Evolutionary conservation across 257 asterid genomes (phyloP).

Genomic region (Coffea canephora): DNA sequence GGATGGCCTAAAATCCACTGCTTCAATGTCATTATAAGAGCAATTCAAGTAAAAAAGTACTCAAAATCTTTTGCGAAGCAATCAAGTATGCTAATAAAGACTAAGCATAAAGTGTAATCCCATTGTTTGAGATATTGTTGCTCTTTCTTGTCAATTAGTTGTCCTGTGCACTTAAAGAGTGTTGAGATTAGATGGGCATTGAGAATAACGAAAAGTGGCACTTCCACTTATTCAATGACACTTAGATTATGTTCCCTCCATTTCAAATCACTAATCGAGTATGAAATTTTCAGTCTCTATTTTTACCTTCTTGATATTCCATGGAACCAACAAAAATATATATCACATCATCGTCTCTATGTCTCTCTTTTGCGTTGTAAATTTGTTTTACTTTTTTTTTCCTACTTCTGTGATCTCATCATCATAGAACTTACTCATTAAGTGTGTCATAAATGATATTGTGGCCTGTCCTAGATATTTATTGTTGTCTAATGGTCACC

Average conservation of each 20-base stretch:
- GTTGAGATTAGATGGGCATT: constrained; percentile 39
- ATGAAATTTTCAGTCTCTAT: neutral
- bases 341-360: neutral
- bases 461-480: constrained; percentile 3
- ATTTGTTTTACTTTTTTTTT: neutral
- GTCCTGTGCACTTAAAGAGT: constrained; percentile 29
- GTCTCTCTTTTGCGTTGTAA: neutral
- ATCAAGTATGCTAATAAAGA: constrained; percentile 29
- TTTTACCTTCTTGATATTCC: neutral
- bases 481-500: constrained; percentile 15
- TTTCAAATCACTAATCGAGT: constrained; percentile 27
- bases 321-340: neutral
- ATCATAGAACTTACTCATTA: neutral
- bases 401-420: neutral
- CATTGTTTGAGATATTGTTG: constrained; percentile 38
- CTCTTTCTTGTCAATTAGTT: constrained; percentile 56
- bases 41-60: neutral
- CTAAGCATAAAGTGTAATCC: constrained; percentile 29
- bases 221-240: constrained; percentile 46
- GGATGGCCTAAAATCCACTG: neutral
- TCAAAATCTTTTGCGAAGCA: constrained; percentile 2
- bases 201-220: constrained; percentile 36
- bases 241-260: constrained; percentile 50
- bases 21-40: neutral
- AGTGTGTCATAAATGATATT: neutral